These are phyloP conservation scores for Aspergillus olivimuriae DNA, from an alignment of 495 filamentous ascomycete genomes.

Conservation along the genomic window DNA sequence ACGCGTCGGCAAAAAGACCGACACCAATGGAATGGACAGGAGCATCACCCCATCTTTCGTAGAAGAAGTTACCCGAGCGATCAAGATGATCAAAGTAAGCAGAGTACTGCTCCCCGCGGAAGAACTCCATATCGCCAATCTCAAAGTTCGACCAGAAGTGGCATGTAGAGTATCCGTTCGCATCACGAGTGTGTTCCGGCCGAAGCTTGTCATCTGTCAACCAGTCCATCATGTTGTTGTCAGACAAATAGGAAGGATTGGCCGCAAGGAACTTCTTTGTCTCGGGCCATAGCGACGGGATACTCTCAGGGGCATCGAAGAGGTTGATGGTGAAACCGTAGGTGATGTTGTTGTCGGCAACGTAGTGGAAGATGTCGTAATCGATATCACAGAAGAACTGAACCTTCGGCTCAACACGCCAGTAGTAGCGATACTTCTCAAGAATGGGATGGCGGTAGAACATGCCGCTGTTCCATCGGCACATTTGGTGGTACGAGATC, in stretches of 20 bases:
- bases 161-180: constrained; percentile 95
- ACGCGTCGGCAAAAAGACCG: constrained; percentile 84
- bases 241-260: constrained; percentile 73
- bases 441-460: constrained; percentile 97
- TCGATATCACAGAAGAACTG: constrained; percentile 99
- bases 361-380: constrained; percentile 98
- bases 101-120: constrained; percentile 84
- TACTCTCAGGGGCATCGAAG: constrained; percentile 81
- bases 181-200: constrained; percentile 70
- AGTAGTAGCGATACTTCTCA: constrained; percentile 80
- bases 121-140: constrained; percentile 92
- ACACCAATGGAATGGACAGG: constrained; percentile 96
- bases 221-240: constrained; percentile 85
- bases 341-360: constrained; percentile 95
- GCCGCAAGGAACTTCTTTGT: constrained; percentile 80
- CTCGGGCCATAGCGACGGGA: constrained; percentile 91
- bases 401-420: constrained; percentile 98
- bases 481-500: constrained; percentile 98
- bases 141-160: constrained; percentile 99
- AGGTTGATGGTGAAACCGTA: constrained; percentile 99
- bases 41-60: constrained; percentile 98
- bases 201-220: constrained; percentile 69
- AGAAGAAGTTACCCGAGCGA: constrained; percentile 94
- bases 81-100: constrained; percentile 97
- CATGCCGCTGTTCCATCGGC: constrained; percentile 95